Percentiles rank a stretch among this genome's conserved stretches.
phyloP scores from a whole-genome alignment of 805 yeast species.

The Pichia nanzhaoensis region DNA sequence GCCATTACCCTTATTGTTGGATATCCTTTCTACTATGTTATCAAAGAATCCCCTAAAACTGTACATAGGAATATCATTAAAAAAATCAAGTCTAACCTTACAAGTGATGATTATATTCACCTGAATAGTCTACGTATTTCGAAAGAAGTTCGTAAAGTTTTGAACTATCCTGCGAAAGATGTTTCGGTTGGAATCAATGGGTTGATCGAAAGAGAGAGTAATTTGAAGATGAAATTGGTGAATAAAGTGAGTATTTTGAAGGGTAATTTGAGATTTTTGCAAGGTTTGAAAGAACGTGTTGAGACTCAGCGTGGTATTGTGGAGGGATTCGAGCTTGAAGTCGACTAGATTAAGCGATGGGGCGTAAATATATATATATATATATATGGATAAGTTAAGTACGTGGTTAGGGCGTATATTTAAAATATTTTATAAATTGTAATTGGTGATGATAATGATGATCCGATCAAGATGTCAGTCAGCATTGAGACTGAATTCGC shows the following conservation, averaged over 20 bases:
- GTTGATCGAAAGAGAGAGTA: slow-evolving; percentile 52
- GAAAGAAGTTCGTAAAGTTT: slow-evolving; percentile 74
- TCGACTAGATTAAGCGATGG: slow-evolving; percentile 5
- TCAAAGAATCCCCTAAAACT: slow-evolving; percentile 82
- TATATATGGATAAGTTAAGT: too few relatives aligned
- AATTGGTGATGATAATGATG: too few relatives aligned
- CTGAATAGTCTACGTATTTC: slow-evolving; percentile 71
- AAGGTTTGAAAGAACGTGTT: slow-evolving; percentile 29
- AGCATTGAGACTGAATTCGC: too few relatives aligned
- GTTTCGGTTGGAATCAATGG: slow-evolving; percentile 65
- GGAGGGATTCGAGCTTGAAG: slow-evolving; percentile 11
- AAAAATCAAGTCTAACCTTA: slow-evolving; percentile 58
- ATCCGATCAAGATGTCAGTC: too few relatives aligned
- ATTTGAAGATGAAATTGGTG: slow-evolving; percentile 51
- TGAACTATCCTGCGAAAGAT: slow-evolving; percentile 76
- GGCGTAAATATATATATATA: too few relatives aligned
- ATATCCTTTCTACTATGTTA: slow-evolving; percentile 40
- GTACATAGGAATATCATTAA: slow-evolving; percentile 76
- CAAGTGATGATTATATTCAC: slow-evolving; percentile 69
- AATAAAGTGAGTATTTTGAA: slow-evolving; percentile 49
- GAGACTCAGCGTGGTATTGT: slow-evolving; percentile 18
- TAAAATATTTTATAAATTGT: too few relatives aligned
- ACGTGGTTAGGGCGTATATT: too few relatives aligned
- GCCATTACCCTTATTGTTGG: slow-evolving; percentile 30
- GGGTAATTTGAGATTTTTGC: slow-evolving; percentile 48